Conservation (phyloP, 371 early-diverging fungal genomes). For the Rhizopus arrhizus region DNA sequence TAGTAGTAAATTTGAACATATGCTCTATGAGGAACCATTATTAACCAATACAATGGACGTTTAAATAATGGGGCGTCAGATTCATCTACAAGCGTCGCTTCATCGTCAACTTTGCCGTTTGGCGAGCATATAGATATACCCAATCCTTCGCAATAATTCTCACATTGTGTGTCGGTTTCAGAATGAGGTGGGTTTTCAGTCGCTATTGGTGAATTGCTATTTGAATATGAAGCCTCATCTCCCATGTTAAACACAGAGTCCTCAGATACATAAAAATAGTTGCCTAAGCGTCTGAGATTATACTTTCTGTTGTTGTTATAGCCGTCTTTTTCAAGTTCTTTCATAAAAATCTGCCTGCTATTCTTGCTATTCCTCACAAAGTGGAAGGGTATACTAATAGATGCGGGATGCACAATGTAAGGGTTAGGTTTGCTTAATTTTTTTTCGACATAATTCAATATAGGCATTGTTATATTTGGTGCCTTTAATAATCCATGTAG, state of each 20-base stretch:
- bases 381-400: conserved; percentile 54
- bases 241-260: conserved; percentile 41
- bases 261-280: conserved; percentile 64
- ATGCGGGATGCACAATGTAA: conserved; percentile 58
- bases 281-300: conserved; percentile 48
- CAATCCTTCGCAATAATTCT: conserved; percentile 42
- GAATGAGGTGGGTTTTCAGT: conserved; percentile 8
- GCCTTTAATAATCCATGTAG: conserved; percentile 68
- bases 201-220: conserved; percentile 22
- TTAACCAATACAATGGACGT: conserved; percentile 66
- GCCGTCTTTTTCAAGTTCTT: conserved; percentile 54
- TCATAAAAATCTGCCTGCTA: conserved; percentile 57
- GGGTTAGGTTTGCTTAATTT: conserved; percentile 50
- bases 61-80: conserved; percentile 7
- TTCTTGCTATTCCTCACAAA: conserved; percentile 53
- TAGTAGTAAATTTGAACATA: conserved; percentile 70
- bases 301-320: conserved; percentile 19
- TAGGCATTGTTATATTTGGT: conserved; percentile 47
- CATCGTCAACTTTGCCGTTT: conserved; percentile 7
- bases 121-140: conserved; percentile 36
- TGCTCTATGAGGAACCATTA: conserved; percentile 56
- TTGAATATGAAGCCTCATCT: conserved; percentile 29
- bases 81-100: conserved; percentile 6
- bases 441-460: conserved; percentile 59
- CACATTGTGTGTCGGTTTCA: conserved; percentile 11